Evolutionary conservation across 2,329 filamentous ascomycete genomes (phyloP).

Genomic region (Alternaria hordeiaustralica): DNA sequence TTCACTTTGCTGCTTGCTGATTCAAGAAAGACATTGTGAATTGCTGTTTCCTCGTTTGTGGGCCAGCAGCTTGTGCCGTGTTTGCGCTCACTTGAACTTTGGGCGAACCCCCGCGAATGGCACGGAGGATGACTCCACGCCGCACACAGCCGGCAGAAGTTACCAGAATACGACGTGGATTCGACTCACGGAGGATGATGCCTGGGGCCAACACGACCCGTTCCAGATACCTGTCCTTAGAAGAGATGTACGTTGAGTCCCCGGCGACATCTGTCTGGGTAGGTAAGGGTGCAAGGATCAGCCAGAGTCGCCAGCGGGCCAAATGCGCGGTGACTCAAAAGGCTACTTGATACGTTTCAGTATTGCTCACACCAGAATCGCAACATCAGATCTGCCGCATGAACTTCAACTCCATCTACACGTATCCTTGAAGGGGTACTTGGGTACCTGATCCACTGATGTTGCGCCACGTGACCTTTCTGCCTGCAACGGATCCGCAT

Average conservation of each 20-base stretch:
- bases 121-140: conserved; percentile 1
- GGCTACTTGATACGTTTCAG: neutral
- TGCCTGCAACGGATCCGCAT: conserved; percentile 7
- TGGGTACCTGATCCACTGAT: conserved; percentile 1
- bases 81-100: neutral
- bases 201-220: neutral
- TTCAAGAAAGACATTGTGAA: neutral
- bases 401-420: neutral
- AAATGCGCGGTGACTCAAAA: neutral
- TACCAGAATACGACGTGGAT: neutral
- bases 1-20: neutral
- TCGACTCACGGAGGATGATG: neutral
- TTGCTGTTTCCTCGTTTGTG: conserved; percentile 7
- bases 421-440: neutral
- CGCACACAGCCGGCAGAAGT: conserved; percentile 8
- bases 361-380: neutral
- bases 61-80: neutral
- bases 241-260: neutral
- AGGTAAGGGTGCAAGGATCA: neutral
- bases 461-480: conserved; percentile 4
- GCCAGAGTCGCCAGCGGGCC: neutral
- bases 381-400: neutral
- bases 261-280: neutral
- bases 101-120: neutral
- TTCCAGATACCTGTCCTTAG: neutral